Evolutionary conservation across 2,329 filamentous ascomycete genomes (phyloP).

Genomic region (Arthrinium phaeospermum): DNA sequence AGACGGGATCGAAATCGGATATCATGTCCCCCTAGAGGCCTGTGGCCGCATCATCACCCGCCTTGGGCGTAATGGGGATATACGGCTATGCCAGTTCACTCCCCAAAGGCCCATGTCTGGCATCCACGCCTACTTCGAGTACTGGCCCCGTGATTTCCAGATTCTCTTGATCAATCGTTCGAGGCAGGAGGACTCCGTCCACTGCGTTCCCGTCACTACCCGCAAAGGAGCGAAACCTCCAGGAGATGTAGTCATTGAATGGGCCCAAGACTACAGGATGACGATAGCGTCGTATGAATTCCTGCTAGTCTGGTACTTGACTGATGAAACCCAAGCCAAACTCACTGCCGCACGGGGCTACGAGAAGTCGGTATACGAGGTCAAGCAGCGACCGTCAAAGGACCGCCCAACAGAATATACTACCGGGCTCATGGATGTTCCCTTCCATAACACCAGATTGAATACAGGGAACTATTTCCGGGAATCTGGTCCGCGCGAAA

Average conservation of each 20-base stretch:
- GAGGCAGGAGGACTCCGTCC: background rate
- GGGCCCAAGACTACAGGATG: background rate
- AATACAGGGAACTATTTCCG: no score
- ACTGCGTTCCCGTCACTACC: background rate
- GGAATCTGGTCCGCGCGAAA: no score
- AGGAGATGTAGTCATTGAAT: background rate
- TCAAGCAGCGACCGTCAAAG: background rate
- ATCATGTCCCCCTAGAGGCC: background rate
- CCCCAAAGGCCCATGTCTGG: background rate
- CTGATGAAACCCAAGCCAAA: background rate
- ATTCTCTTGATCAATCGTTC: background rate
- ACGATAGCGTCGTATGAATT: background rate
- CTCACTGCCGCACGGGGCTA: background rate
- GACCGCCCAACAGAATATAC: background rate
- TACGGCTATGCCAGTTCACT: background rate
- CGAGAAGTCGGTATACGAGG: background rate
- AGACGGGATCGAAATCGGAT: background rate
- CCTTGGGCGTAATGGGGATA: background rate
- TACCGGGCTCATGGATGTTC: background rate
- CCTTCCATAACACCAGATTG: no score
- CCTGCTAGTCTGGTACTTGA: background rate
- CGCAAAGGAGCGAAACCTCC: background rate
- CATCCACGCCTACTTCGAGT: background rate
- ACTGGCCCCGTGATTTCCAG: background rate
- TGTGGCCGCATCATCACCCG: background rate